phyloP scores from a whole-genome alignment of 176 grass and related monocot genomes.

The Guadua angustifolia region DNA sequence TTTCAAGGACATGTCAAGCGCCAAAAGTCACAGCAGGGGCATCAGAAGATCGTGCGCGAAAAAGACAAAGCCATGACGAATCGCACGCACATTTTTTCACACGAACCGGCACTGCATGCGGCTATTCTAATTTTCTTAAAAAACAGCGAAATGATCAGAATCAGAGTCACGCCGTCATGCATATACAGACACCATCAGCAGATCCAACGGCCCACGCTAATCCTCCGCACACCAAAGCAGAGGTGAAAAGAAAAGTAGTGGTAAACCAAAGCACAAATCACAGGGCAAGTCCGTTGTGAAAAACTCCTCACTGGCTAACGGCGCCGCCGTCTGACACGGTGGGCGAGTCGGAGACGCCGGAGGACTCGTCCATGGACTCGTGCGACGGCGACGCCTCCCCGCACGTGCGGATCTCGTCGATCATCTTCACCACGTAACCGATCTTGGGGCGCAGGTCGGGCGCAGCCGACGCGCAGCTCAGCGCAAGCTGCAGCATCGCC shows the following conservation, averaged over 20 bases:
- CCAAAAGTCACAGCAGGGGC: not conserved
- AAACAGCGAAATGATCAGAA: not conserved
- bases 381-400: conserved; percentile 66
- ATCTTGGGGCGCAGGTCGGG: conserved; percentile 90
- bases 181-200: not conserved
- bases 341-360: conserved; percentile 63
- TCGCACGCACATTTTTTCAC: not conserved
- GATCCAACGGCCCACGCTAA: conserved; percentile 32
- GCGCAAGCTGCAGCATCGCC: conserved; percentile 82
- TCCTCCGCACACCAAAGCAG: not conserved
- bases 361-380: conserved; percentile 79
- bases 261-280: not conserved
- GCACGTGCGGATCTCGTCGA: conserved; percentile 74
- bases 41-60: not conserved
- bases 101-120: not conserved
- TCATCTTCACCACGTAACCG: conserved; percentile 76
- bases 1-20: not conserved
- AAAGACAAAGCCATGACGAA: not conserved
- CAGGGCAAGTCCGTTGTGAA: not conserved
- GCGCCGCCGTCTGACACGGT: conserved; percentile 51
- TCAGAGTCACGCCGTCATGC: not conserved
- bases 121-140: not conserved
- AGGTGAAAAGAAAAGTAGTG: not conserved
- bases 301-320: conserved; percentile 46
- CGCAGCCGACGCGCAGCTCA: conserved; percentile 59